Conservation (phyloP, 805 yeast genomes). For the Clavispora asparagi region DNA sequence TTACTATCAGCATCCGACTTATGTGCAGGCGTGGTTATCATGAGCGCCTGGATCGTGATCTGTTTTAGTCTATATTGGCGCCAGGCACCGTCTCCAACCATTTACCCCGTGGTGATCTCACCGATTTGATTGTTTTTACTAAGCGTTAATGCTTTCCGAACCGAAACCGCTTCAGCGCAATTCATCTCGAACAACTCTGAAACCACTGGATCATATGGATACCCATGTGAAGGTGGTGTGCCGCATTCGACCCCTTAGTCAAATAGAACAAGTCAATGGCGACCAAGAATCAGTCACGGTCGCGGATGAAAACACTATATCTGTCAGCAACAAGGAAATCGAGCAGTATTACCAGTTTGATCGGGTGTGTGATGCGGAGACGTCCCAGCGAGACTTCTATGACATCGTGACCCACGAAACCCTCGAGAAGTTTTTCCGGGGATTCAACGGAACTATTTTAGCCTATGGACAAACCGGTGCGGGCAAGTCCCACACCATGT, state of each 20-base stretch:
- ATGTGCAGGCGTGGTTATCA: background rate
- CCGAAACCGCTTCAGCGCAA: background rate
- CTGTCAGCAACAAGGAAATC: slow-evolving; percentile 23
- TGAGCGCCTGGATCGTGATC: background rate
- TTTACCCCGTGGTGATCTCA: too few species aligned
- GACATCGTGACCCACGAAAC: slow-evolving; percentile 55
- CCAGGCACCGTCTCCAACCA: too few species aligned
- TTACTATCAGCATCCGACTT: background rate
- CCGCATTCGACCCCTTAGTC: slow-evolving; percentile 59
- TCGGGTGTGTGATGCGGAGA: slow-evolving; percentile 47
- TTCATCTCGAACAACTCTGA: background rate
- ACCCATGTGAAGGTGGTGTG: slow-evolving; percentile 62
- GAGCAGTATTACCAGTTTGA: slow-evolving; percentile 54
- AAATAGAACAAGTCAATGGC: slow-evolving; percentile 23
- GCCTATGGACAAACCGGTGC: slow-evolving; percentile 81
- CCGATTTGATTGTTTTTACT: background rate
- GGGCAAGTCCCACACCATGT: slow-evolving; percentile 74
- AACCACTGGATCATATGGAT: background rate
- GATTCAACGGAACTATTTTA: slow-evolving; percentile 71
- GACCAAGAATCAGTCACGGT: slow-evolving; percentile 12
- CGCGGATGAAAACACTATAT: slow-evolving; percentile 22
- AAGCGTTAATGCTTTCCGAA: background rate
- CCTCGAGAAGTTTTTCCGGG: slow-evolving; percentile 64
- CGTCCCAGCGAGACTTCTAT: slow-evolving; percentile 56
- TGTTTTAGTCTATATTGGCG: background rate